phyloP scores from a whole-genome alignment of 352 stramenopile species.

The Plasmopara muralis region DNA sequence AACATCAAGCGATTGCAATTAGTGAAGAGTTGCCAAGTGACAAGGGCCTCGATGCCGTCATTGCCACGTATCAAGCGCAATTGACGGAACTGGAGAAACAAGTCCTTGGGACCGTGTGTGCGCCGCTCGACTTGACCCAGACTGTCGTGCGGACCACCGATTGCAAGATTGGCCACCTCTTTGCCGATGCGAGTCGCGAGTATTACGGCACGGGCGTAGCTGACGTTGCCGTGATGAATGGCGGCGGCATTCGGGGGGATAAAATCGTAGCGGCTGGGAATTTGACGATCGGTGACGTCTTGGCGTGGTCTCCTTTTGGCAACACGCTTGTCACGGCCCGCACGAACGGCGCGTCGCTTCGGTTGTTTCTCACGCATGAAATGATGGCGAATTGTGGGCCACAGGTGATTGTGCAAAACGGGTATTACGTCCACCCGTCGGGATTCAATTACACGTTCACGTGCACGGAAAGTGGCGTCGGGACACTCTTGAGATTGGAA shows the following conservation, averaged over 20 bases:
- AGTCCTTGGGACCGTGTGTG: slow-evolving; percentile 48
- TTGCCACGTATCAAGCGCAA: slow-evolving; percentile 35
- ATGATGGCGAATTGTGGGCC: slow-evolving; percentile 43
- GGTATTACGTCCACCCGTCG: slow-evolving; percentile 55
- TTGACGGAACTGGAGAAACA: slow-evolving; percentile 39
- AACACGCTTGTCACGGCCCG: slow-evolving; percentile 55
- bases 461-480: slow-evolving; percentile 34
- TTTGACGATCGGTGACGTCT: slow-evolving; percentile 49
- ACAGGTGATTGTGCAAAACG: slow-evolving; percentile 43
- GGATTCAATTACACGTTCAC: slow-evolving; percentile 67
- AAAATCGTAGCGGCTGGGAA: slow-evolving; percentile 41
- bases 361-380: slow-evolving; percentile 48
- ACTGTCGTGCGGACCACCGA: slow-evolving; percentile 44
- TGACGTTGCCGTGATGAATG: slow-evolving; percentile 59
- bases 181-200: slow-evolving; percentile 36
- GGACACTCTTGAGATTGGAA: slow-evolving; percentile 38
- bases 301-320: slow-evolving; percentile 63
- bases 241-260: slow-evolving; percentile 58
- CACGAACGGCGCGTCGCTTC: slow-evolving; percentile 51
- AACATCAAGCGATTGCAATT: slow-evolving; percentile 45
- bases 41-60: slow-evolving; percentile 37
- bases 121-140: slow-evolving; percentile 44
- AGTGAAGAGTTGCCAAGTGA: slow-evolving; percentile 53
- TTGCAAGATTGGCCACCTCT: slow-evolving; percentile 48
- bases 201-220: slow-evolving; percentile 47